Evolutionary conservation across 2,329 filamentous ascomycete species (phyloP).

Genomic region (Fusarium siculi): DNA sequence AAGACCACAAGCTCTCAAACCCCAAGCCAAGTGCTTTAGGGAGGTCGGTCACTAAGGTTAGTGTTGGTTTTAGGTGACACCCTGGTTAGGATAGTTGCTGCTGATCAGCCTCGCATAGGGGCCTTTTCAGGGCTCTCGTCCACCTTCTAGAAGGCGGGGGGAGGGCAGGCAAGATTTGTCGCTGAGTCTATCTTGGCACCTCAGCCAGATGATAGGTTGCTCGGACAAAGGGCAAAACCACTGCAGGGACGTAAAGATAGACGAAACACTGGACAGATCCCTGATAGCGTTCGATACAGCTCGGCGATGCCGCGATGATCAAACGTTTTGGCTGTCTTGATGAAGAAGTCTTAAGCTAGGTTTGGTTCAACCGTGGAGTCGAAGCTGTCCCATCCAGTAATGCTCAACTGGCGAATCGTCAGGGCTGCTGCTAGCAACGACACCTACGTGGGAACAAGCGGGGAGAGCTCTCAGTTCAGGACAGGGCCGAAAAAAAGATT

Average conservation of each 20-base stretch:
- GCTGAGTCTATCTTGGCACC: conserved; percentile 21
- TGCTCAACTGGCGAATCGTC: conserved; percentile 16
- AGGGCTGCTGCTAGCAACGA: conserved; percentile 12
- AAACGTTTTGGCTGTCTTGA: conserved; percentile 12
- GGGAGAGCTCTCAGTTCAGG: conserved; percentile 25
- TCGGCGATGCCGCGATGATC: conserved; percentile 28
- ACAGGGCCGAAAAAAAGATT: conserved; percentile 27
- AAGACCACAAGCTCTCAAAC: conserved; percentile 14
- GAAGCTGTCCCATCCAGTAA: conserved; percentile 8
- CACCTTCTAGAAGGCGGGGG: conserved; percentile 43
- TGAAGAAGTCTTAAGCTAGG: conserved; percentile 20
- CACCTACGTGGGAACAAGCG: conserved; percentile 31
- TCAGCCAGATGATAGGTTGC: conserved; percentile 21
- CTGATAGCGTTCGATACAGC: conserved; percentile 2
- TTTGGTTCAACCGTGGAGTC: conserved; percentile 14
- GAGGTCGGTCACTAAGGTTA: conserved; percentile 25
- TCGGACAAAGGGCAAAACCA: conserved; percentile 24
- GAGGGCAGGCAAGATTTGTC: conserved; percentile 30
- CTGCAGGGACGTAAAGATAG: conserved; percentile 13
- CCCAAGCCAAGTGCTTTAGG: conserved; percentile 10
- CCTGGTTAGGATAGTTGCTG: conserved; percentile 38
- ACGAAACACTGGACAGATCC: conserved; percentile 15
- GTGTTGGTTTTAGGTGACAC: conserved; percentile 40
- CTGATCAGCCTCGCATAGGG: conserved; percentile 47
- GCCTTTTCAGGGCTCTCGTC: conserved; percentile 26